Evolutionary conservation across 208 protist genomes (phyloP), one percentile per base, ranked within the genome.

Genomic region (Trypanosoma theileri): DNA sequence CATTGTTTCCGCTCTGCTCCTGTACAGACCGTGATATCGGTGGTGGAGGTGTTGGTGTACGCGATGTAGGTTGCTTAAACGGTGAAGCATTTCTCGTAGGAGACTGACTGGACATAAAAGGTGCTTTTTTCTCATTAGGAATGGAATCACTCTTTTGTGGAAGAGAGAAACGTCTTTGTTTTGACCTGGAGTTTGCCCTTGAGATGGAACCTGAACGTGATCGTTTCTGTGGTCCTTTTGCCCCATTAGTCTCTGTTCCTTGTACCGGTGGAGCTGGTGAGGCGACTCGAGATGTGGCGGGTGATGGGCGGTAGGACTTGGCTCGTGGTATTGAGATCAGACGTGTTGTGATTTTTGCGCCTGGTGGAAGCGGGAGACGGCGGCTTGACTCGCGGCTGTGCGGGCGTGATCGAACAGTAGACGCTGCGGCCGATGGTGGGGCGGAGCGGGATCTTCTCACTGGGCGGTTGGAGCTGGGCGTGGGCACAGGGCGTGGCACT

Each of bases 381-480:
- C 19, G 69, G 59, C 16, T 71, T 50, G 40, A 63, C 66, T 57
- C 56, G 26, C 48, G 62, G 50, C 46, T 74, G 11, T 65, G 67
- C 48, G 51, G 45, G 14, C 61, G 46, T 31, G 52, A 56, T n/a
- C 42, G 57, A 50, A 12, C 28, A 19, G 31, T 59, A 35, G 62
- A 42, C 59, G 13, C 28, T 28, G 58, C n/a, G 41, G 21, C 31
- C 19, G 31, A 26, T 21, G 53, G 24, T 16, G 62, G 64, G 22
- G 54, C 31, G n/a, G 56, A 35, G 26, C n/a, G 35, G n/a, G 57
- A 48, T 1, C 14, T 3, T 26, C 8, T 12, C 4, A n/a, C 16
- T 14, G 51, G 10, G 21, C 14, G 14, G 16, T 16, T 22, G 51
- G 28, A 28, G 6, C 4, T 14, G 1, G 52, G 0, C 8, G 52